phyloP scores from a whole-genome alignment of 768 basidiomycete species.

The Baorangia bicolor region DNA sequence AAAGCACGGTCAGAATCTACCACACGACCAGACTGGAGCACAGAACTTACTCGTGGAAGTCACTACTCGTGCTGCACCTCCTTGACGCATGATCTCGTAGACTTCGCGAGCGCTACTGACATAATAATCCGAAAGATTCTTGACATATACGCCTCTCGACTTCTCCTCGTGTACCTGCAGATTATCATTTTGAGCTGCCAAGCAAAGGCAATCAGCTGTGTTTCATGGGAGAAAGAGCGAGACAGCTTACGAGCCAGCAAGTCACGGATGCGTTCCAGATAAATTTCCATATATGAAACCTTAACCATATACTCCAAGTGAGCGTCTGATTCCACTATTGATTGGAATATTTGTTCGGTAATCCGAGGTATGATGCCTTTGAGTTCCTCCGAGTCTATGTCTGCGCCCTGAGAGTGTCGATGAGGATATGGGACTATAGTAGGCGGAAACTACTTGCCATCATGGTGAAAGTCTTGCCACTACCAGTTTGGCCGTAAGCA shows the following conservation, averaged over 20 bases:
- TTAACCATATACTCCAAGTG: conserved; percentile 98
- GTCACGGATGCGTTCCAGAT: conserved; percentile 94
- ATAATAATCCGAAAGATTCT: conserved; percentile 96
- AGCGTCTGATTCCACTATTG: conserved; percentile 92
- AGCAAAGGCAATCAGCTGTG: conserved; percentile 5
- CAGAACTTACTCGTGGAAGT: conserved; percentile 85
- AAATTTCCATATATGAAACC: conserved; percentile 99
- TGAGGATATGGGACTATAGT: conserved; percentile 8
- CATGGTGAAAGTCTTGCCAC: conserved; percentile 98
- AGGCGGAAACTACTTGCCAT: conserved; percentile 60
- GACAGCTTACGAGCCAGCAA: conserved; percentile 82
- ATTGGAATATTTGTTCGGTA: conserved; percentile 98
- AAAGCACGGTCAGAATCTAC: conserved; percentile 1
- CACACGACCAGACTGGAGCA: background rate
- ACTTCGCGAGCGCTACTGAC: conserved; percentile 94
- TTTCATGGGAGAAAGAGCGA: background rate
- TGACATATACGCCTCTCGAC: conserved; percentile 95
- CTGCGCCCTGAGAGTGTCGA: conserved; percentile 68
- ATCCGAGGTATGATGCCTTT: conserved; percentile 98
- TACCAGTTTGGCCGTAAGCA: conserved; percentile 96
- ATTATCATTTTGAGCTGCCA: conserved; percentile 92
- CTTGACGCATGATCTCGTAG: conserved; percentile 98
- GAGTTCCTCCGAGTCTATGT: conserved; percentile 91
- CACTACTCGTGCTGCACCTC: conserved; percentile 86
- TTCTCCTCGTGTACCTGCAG: conserved; percentile 99